These are phyloP conservation scores for Trypanosoma cruzi DNA, from an alignment of 208 protist genomes.

Conservation along the genomic window DNA sequence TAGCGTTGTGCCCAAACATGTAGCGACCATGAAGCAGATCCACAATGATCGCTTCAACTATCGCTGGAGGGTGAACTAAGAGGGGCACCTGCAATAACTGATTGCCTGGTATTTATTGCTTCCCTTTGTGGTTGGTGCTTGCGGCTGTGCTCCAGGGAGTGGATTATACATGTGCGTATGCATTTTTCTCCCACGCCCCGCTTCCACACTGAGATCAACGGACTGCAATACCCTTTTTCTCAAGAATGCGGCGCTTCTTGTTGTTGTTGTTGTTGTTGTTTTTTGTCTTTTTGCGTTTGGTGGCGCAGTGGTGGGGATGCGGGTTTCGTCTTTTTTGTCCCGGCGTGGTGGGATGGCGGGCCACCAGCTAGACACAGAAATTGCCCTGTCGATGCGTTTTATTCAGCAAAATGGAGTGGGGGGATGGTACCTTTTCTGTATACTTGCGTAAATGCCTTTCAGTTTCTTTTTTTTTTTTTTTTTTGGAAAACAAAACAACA, in stretches of 20 bases:
- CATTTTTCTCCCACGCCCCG: not conserved
- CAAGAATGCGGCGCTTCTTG: not conserved
- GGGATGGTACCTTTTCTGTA: no score
- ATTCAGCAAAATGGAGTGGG: no score
- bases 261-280: not conserved
- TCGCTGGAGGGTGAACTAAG: constrained; percentile 87
- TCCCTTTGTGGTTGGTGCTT: not conserved
- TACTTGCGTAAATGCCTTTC: no score
- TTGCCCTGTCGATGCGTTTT: no score
- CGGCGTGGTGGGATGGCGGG: no score
- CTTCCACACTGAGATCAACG: not conserved
- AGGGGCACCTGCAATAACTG: not conserved
- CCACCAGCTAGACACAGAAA: not conserved
- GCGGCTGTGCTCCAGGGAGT: not conserved
- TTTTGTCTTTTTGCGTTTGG: not conserved
- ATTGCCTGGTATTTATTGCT: not conserved
- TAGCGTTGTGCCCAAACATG: constrained; percentile 83
- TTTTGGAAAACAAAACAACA: constrained; percentile 3
- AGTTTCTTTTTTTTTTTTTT: no score
- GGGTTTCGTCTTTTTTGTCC: not conserved
- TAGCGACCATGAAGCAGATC: constrained; percentile 92
- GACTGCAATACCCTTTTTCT: not conserved
- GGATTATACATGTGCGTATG: not conserved
- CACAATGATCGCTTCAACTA: constrained; percentile 93
- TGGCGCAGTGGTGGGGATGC: not conserved